Percentiles rank a stretch among this genome's conserved stretches.
Conservation (phyloP, 495 filamentous ascomycete species). For the Penicillium soppii region DNA sequence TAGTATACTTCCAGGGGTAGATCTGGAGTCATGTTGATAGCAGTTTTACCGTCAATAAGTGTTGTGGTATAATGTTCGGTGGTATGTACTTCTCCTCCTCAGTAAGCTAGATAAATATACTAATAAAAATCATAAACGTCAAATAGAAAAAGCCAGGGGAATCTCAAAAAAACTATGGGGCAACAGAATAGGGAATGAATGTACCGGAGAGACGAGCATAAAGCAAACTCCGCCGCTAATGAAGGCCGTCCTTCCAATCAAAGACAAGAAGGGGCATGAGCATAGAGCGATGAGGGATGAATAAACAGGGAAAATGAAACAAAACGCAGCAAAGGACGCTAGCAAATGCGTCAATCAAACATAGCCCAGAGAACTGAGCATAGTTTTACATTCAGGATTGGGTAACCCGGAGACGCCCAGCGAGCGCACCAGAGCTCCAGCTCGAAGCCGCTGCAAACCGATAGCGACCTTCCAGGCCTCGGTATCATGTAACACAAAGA, state of each 20-base stretch:
- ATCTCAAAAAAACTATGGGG: slow-evolving; percentile 21
- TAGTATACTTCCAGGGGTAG: no score
- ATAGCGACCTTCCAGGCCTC: slow-evolving; percentile 93
- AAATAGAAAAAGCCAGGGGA: slow-evolving; percentile 16
- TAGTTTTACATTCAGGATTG: slow-evolving; percentile 55
- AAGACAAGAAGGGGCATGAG: slow-evolving; percentile 2
- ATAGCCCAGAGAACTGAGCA: slow-evolving; percentile 65
- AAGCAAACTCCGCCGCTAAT: slow-evolving; percentile 36
- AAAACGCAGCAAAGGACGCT: slow-evolving; percentile 2
- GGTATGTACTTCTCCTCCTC: slow-evolving; percentile 26
- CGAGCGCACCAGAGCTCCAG: slow-evolving; percentile 66
- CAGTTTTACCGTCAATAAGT: no score
- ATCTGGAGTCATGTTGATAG: no score
- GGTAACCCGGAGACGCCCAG: slow-evolving; percentile 64
- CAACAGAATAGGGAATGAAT: slow-evolving; percentile 24
- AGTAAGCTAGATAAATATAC: slow-evolving; percentile 21
- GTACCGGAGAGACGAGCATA: slow-evolving; percentile 23
- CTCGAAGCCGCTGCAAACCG: slow-evolving; percentile 70
- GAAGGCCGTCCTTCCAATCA: slow-evolving; percentile 9
- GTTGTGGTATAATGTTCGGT: slow-evolving; percentile 12
- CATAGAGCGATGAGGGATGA: neutral
- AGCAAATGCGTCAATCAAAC: slow-evolving; percentile 25
- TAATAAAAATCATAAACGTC: slow-evolving; percentile 1
- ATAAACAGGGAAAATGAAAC: slow-evolving; percentile 4
- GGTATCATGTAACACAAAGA: slow-evolving; percentile 78